Evolutionary conservation across 2,329 filamentous ascomycete species (phyloP).

Genomic region (Leptoxyphium fumago): DNA sequence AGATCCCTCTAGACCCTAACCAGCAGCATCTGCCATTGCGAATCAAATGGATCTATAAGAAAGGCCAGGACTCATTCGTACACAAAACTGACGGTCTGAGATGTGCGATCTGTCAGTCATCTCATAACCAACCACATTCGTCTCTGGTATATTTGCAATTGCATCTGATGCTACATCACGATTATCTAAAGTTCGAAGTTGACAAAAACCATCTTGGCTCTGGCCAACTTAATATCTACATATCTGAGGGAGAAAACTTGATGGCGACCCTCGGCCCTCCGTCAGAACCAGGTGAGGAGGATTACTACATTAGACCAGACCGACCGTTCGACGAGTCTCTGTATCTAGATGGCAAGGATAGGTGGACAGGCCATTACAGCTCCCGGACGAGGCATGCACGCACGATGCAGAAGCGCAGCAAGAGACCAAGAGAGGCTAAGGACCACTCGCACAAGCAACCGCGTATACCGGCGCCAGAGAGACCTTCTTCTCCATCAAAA

Average conservation of each 20-base stretch:
- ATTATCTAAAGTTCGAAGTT: conserved; percentile 19
- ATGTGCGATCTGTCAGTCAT: not conserved
- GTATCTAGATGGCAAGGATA: conserved; percentile 22
- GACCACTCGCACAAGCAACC: not conserved
- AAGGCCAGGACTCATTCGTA: conserved; percentile 8
- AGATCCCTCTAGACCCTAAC: not conserved
- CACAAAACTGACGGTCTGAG: conserved; percentile 4
- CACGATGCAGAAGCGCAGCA: not conserved
- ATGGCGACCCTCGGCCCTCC: conserved; percentile 5
- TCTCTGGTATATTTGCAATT: conserved; percentile 18
- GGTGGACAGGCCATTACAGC: conserved; percentile 12
- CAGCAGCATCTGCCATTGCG: conserved; percentile 6
- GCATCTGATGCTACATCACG: conserved; percentile 22
- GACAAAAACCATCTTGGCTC: conserved; percentile 7
- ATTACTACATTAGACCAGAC: conserved; percentile 20
- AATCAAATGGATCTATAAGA: conserved; percentile 11
- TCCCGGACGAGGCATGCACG: not conserved
- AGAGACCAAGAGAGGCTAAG: not conserved
- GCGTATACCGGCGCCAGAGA: conserved; percentile 2
- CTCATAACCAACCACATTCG: conserved; percentile 6
- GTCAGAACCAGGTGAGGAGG: conserved; percentile 13
- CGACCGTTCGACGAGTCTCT: conserved; percentile 21
- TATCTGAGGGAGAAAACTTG: conserved; percentile 5
- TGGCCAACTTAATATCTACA: conserved; percentile 6
- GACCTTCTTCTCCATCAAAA: conserved; percentile 1